Conservation (phyloP, 352 stramenopile species). For the Phytopythium litorale region DNA sequence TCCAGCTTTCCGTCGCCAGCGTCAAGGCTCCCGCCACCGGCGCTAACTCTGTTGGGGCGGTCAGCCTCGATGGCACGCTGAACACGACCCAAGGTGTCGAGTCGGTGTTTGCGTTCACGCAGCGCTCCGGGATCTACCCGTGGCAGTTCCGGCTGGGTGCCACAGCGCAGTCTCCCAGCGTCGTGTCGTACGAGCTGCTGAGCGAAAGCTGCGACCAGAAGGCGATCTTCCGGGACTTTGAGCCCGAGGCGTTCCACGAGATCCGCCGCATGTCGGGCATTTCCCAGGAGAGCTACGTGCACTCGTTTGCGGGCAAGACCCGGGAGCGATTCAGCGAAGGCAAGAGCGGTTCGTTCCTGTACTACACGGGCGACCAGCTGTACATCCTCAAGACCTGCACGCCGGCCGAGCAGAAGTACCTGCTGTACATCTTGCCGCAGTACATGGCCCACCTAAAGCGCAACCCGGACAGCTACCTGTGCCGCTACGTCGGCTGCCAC, state of each 20-base stretch:
- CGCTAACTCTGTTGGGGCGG: constrained; percentile 9
- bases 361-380: constrained; percentile 85
- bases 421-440: constrained; percentile 85
- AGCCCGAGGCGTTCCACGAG: constrained; percentile 75
- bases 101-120: constrained; percentile 65
- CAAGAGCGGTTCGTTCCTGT: constrained; percentile 88
- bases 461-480: constrained; percentile 86
- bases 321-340: constrained; percentile 87
- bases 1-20: constrained; percentile 49
- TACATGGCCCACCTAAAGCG: constrained; percentile 79
- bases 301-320: constrained; percentile 75
- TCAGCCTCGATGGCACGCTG: constrained; percentile 3
- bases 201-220: constrained; percentile 54
- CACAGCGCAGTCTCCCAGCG: constrained; percentile 37
- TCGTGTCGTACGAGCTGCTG: constrained; percentile 72
- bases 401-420: constrained; percentile 72
- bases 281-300: constrained; percentile 63
- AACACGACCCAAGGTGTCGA: constrained; percentile 20
- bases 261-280: constrained; percentile 82
- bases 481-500: constrained; percentile 86
- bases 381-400: constrained; percentile 91
- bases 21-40: constrained; percentile 29
- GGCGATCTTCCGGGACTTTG: constrained; percentile 82
- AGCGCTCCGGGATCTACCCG: constrained; percentile 59
- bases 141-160: constrained; percentile 53